Percentiles rank a stretch among this genome's conserved stretches.
phyloP scores from a whole-genome alignment of 1,284 basidiomycete genomes.

The Veloboletus limbatus region DNA sequence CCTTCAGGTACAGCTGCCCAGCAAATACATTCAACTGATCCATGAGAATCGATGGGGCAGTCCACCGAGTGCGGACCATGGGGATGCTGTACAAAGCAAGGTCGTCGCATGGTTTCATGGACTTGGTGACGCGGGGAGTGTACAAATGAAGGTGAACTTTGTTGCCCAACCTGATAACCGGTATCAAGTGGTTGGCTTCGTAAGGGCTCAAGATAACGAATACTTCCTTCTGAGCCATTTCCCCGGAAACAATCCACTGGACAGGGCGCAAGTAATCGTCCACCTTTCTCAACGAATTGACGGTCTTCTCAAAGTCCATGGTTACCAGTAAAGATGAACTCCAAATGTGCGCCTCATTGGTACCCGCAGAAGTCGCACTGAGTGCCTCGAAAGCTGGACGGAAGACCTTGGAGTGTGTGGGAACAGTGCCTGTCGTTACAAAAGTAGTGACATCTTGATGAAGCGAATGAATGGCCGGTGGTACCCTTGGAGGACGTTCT shows the following conservation, averaged over 20 bases:
- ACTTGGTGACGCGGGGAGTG: slow-evolving; percentile 37
- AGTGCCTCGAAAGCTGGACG: slow-evolving; percentile 16
- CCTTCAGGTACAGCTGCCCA: slow-evolving; percentile 34
- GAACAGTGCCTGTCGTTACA: slow-evolving; percentile 23
- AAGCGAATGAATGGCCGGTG: slow-evolving; percentile 25
- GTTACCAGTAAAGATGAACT: slow-evolving; percentile 27
- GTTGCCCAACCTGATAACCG: slow-evolving; percentile 34
- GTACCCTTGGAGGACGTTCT: slow-evolving; percentile 31
- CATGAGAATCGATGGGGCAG: slow-evolving; percentile 20
- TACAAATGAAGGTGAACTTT: slow-evolving; percentile 44
- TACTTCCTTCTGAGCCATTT: neutral
- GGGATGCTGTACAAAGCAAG: slow-evolving; percentile 38
- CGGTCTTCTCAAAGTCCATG: slow-evolving; percentile 28
- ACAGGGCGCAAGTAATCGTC: slow-evolving; percentile 43
- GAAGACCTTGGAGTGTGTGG: slow-evolving; percentile 1
- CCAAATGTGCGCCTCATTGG: slow-evolving; percentile 19
- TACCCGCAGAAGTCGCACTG: slow-evolving; percentile 7
- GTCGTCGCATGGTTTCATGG: slow-evolving; percentile 41
- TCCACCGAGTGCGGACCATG: slow-evolving; percentile 18
- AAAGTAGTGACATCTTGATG: slow-evolving; percentile 24
- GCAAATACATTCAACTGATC: slow-evolving; percentile 43
- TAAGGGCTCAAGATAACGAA: slow-evolving; percentile 45
- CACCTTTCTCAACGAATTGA: neutral
- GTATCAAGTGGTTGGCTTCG: slow-evolving; percentile 43
- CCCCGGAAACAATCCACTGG: slow-evolving; percentile 42